Conservation (phyloP, 176 grass and related monocot species). For the Miscanthus lutarioriparius region DNA sequence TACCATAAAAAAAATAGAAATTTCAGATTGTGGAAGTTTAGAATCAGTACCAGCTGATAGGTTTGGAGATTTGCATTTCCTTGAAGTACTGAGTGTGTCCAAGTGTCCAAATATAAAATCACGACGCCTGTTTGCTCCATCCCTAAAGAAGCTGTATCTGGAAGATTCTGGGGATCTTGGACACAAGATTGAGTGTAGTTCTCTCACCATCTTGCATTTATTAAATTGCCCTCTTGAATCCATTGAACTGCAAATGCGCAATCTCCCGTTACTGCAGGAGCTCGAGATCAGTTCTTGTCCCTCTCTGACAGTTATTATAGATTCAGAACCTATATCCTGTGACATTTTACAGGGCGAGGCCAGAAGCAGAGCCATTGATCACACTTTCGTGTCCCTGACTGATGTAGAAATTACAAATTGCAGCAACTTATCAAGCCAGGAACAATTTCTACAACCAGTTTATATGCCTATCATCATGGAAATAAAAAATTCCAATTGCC, state of each 20-base stretch:
- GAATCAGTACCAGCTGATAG: background rate
- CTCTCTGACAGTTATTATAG: no score
- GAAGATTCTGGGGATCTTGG: background rate
- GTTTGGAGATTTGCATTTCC: background rate
- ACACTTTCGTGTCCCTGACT: no score
- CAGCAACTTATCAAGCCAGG: background rate
- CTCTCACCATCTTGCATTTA: background rate
- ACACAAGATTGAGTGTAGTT: background rate
- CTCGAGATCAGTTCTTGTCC: no score
- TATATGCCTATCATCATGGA: background rate
- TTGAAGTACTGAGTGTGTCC: background rate
- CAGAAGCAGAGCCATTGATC: no score
- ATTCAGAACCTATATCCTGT: no score
- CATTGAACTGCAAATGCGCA: background rate
- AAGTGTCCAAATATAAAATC: background rate
- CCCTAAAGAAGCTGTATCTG: background rate
- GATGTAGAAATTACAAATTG: no score
- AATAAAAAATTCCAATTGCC: background rate
- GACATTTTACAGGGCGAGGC: no score
- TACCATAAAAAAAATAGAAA: background rate
- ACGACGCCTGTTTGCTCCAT: background rate
- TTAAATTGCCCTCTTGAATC: background rate
- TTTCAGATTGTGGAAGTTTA: background rate
- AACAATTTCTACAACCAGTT: background rate
- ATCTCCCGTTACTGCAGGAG: background rate